Evolutionary conservation across 1,284 basidiomycete genomes (phyloP), one percentile per base, ranked within the genome.

Genomic region (Takashimella koratensis): DNA sequence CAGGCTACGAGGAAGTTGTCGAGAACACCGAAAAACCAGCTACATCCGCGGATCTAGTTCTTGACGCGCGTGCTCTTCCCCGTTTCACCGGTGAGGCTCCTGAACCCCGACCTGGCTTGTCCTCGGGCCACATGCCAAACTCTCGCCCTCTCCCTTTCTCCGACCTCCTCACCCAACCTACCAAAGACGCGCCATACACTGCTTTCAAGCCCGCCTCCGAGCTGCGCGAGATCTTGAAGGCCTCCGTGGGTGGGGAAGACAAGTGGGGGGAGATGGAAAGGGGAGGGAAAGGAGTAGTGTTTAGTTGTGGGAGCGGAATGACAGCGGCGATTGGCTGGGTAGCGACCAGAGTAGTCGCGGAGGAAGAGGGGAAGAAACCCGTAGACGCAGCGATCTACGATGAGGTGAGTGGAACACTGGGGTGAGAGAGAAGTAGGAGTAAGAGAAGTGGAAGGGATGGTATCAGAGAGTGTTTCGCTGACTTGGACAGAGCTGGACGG

Each of bases 301-400:
- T 87, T 24, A 86, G 81, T 54, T 95, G 91, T 76, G 92, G 91
- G 45, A 91, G 88, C 64, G 96, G 96, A 16, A 98, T 99, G 96
- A 97, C 94, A 12, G 96, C 96, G 2, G 90, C 84, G 5, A 79
- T 96, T 5, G 80, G 97, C 11, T 97, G 94, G 92, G 79, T 96
- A 52, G 93, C 89, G 22, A 79, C 86, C 58, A 82, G 82, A 40
- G 67, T 97, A 22, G 91, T 96, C 58, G 92, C 94, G 62, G 91
- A 94, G 81, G 87, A 88, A 62, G 57, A 83, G 64, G 56, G 50
- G 45, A 58, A 66, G 3, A 62, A 63, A 27, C 65, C 67, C 5
- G 63, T 66, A 5, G 64, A 65, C 39, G 62, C 73, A n/a, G 65
- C 66, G 5, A 64, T 79, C 12, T 79, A 79, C 53, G 78, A 79